A percentile compares a stretch with the other conserved stretches of the same genome.
These are phyloP conservation scores for Rhizophora apiculata DNA, from an alignment of 345 rosid genomes.

Conservation along the genomic window DNA sequence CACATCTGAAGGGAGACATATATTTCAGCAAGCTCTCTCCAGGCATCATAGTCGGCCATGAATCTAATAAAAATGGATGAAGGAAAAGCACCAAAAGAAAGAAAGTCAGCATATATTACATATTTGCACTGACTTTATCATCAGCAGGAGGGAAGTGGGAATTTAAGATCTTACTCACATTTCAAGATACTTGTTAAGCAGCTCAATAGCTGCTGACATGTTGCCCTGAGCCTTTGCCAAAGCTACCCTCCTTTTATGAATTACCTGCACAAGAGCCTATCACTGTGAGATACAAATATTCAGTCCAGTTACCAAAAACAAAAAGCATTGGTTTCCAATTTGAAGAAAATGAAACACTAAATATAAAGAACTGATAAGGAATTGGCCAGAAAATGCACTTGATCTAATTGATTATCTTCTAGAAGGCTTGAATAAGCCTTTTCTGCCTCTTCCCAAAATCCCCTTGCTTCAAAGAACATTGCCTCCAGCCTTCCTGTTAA, in stretches of 20 bases:
- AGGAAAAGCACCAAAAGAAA: constrained; percentile 2
- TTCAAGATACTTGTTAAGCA: constrained; percentile 88
- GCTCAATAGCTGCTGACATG: constrained; percentile 63
- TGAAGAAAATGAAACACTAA: neutral
- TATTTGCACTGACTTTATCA: constrained; percentile 4
- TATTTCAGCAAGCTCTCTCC: constrained; percentile 98
- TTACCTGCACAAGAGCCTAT: constrained; percentile 39
- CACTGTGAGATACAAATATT: constrained; percentile 4
- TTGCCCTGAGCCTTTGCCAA: constrained; percentile 89
- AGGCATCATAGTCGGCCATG: constrained; percentile 99
- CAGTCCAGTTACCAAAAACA: neutral
- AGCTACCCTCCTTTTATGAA: constrained; percentile 86
- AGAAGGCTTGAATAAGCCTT: constrained; percentile 77
- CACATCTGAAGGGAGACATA: constrained; percentile 93
- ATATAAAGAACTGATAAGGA: neutral
- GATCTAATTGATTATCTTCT: constrained; percentile 89
- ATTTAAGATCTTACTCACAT: constrained; percentile 52
- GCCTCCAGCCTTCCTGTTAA: constrained; percentile 75
- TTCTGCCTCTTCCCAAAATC: constrained; percentile 86
- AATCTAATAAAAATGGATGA: constrained; percentile 42
- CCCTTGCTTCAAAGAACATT: constrained; percentile 89
- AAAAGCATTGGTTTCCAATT: neutral
- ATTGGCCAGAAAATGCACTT: constrained; percentile 37
- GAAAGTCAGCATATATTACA: constrained; percentile 19
- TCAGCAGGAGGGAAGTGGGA: neutral